phyloP scores from a whole-genome alignment of 2,329 filamentous ascomycete genomes.

The Aspergillus hiratsukae region DNA sequence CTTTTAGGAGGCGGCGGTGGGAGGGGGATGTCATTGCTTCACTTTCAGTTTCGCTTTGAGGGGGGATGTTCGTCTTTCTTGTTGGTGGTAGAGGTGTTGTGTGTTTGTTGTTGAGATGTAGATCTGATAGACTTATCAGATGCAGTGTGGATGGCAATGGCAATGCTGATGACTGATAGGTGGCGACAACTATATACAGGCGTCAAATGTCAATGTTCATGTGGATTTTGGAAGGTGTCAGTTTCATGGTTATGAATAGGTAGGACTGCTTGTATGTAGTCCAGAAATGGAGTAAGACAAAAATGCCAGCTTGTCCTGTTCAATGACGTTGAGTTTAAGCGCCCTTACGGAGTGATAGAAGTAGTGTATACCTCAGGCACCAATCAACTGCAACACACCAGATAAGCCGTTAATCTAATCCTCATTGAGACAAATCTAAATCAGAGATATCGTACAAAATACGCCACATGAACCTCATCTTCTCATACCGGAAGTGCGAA shows the following conservation, averaged over 20 bases:
- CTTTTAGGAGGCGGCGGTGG: conserved; percentile 56
- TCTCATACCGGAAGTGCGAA: background rate
- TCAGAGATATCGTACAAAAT: background rate
- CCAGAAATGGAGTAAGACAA: background rate
- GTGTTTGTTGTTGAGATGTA: background rate
- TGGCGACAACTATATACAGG: background rate
- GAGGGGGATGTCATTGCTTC: conserved; percentile 28
- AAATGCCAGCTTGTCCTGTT: background rate
- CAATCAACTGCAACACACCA: background rate
- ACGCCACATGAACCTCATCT: background rate
- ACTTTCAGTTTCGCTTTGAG: no score
- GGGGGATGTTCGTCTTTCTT: background rate
- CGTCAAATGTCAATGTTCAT: background rate
- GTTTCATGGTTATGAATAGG: background rate
- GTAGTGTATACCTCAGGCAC: background rate
- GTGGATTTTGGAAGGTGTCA: background rate
- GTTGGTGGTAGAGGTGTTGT: background rate
- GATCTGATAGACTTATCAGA: background rate
- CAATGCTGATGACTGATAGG: background rate
- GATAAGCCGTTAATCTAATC: background rate
- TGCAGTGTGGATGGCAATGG: background rate
- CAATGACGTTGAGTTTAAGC: background rate
- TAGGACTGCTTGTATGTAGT: background rate
- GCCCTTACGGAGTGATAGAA: no score
- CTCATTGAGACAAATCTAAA: background rate